Evolutionary conservation across 176 grass and related monocot genomes (phyloP), one percentile per base, ranked within the genome.

Genomic region (Chloris gayana): DNA sequence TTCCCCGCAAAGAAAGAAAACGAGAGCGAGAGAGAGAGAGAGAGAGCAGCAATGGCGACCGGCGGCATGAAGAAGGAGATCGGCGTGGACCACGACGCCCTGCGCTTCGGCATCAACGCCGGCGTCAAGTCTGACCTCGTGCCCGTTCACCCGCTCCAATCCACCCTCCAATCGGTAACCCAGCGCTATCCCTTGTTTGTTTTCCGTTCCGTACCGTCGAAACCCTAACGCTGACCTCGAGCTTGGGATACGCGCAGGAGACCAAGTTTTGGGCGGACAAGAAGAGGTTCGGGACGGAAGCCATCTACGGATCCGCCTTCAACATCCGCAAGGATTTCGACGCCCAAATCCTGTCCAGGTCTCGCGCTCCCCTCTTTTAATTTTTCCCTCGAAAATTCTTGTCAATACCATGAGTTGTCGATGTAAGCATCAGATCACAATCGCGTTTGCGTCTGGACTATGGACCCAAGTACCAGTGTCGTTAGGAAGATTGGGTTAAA

Each of bases 241-340:
- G 1, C 5, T 64, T 31, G 11, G 19, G 9, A 17, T 9, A 9
- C 13, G 5, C 50, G 56, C 70, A 92, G 90, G 84, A 79, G 76
- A 9, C 33, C 67, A 87, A 73, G 85, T 79, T 88, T 51, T 93
- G 85, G 87, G 88, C 86, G 17, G 82, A 85, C 7, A 93, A 93
- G 82, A 93, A 80, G 78, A 84, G 62, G 78, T 71, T 82, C 51
- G 85, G 82, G 39, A 65, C 79, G 21, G 82, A 85, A n/a, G 78
- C 88, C 44, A 80, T 87, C 70, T 93, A 93, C 72, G 91, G 91
- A 85, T 93, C 91, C 11, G 87, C 91, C 75, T 85, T 93, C 57
- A 93, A 90, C 79, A 87, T 93, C 69, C 88, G 88, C 87, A 90
- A 64, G 70, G 87, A 93, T 85, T 70, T 93, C 64, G 88, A 93